Conservation (phyloP, 1,284 basidiomycete genomes). For the Marasmius sp. region DNA sequence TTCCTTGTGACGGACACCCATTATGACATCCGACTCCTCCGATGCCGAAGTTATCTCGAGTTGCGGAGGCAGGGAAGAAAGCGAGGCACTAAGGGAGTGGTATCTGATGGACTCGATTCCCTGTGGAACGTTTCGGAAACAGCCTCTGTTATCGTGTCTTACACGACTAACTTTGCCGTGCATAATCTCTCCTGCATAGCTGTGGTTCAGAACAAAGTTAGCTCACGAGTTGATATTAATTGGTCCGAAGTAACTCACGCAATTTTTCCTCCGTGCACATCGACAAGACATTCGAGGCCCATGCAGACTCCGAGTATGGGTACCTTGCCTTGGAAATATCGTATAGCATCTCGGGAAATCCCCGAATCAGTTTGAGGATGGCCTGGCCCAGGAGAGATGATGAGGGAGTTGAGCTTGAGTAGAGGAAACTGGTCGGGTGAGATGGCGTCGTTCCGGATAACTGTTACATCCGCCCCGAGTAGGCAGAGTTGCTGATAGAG, state of each 20-base stretch:
- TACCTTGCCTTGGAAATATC: constrained; percentile 89
- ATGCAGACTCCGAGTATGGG: constrained; percentile 98
- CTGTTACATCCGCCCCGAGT: constrained; percentile 88
- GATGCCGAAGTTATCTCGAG: constrained; percentile 87
- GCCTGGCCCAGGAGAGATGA: constrained; percentile 97
- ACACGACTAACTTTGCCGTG: constrained; percentile 94
- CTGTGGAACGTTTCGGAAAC: constrained; percentile 85
- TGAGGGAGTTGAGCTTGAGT: constrained; percentile 75
- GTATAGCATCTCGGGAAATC: constrained; percentile 86
- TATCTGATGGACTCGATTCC: constrained; percentile 91
- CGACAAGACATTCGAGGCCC: constrained; percentile 94
- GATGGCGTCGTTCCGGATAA: constrained; percentile 90
- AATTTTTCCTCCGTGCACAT: constrained; percentile 84
- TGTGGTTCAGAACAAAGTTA: constrained; percentile 29
- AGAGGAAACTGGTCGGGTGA: constrained; percentile 66
- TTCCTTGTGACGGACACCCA: constrained; percentile 93
- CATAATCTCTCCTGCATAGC: constrained; percentile 96
- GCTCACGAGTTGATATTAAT: background rate
- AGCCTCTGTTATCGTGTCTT: constrained; percentile 86
- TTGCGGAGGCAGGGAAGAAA: constrained; percentile 75
- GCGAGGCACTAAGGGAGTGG: constrained; percentile 89
- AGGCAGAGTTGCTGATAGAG: constrained; percentile 89
- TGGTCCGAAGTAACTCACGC: constrained; percentile 50
- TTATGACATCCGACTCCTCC: constrained; percentile 90
- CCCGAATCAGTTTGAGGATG: constrained; percentile 94